A percentile compares a stretch with the other conserved stretches of the same genome.
Evolutionary conservation across 768 basidiomycete species (phyloP).

Genomic region (Dentipellis fragilis): DNA sequence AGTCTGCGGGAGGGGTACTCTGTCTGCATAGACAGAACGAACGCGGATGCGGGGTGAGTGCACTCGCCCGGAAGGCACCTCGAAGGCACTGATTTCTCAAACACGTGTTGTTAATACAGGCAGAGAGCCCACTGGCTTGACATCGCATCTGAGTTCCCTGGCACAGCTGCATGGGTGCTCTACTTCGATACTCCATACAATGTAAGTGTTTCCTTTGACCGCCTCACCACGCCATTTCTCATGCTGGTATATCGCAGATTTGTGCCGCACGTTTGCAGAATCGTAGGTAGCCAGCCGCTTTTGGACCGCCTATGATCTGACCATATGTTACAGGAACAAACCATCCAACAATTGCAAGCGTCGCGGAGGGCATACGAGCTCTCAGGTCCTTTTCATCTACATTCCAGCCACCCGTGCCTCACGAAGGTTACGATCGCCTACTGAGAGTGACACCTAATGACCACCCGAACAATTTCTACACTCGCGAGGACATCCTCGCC

Average conservation of each 20-base stretch:
- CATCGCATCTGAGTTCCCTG: slow-evolving; percentile 59
- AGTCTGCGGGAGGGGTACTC: slow-evolving; percentile 49
- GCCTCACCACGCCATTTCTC: neutral
- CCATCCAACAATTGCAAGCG: slow-evolving; percentile 68
- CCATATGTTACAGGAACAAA: slow-evolving; percentile 37
- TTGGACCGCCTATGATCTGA: neutral
- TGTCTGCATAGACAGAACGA: slow-evolving; percentile 74
- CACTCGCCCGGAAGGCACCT: neutral
- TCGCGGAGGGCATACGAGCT: slow-evolving; percentile 48
- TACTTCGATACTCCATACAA: slow-evolving; percentile 72
- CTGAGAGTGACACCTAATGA: slow-evolving; percentile 26
- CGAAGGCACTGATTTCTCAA: no score
- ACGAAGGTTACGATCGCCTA: slow-evolving; percentile 63
- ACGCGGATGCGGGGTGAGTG: slow-evolving; percentile 52
- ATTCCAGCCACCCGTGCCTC: slow-evolving; percentile 41
- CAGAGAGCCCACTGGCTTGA: slow-evolving; percentile 68
- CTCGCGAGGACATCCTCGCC: slow-evolving; percentile 37
- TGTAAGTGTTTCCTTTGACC: slow-evolving; percentile 25
- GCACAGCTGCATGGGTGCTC: slow-evolving; percentile 58
- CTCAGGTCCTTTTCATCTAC: slow-evolving; percentile 56
- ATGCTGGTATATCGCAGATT: slow-evolving; percentile 27
- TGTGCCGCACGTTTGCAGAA: slow-evolving; percentile 50
- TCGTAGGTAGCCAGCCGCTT: slow-evolving; percentile 32
- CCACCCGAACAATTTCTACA: slow-evolving; percentile 34
- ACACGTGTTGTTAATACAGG: slow-evolving; percentile 23